Evolutionary conservation across 176 grass and related monocot species (phyloP), one percentile per base, ranked within the genome.

Genomic region (Triticum urartu): DNA sequence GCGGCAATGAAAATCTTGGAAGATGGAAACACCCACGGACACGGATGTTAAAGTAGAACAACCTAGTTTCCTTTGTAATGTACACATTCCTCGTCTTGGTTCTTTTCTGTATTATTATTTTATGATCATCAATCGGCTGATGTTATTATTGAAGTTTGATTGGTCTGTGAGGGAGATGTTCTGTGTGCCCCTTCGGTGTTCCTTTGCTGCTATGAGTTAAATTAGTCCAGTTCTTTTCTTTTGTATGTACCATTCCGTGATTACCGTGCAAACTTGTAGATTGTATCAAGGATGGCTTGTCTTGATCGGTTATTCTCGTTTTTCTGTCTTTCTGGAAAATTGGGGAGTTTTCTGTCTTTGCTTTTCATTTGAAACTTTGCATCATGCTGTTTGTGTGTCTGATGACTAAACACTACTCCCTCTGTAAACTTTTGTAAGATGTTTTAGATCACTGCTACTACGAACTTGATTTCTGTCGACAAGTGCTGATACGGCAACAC

Each of bases 21-120:
- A 38, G 36, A 38, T 38, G 36, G 6, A 38, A 38, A 38, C 36
- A 38, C 36, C 36, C 36, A 38, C 36, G 36, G 36, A 38, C 36
- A 38, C 6, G 36, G 36, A 38, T 38, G 36, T 38, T 38, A 38
- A 38, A 38, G 36, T 38, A 38, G 36, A 38, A 38, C 6, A 38
- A 38, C 36, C 6, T 38, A 38, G 36, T 38, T 38, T 38, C 36
- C 36, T 38, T 38, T 38, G 36, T 38, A 38, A 38, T 7, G 36
- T 38, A 38, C 36, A 38, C 36, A 38, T 38, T 1, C 36, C 6
- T 7, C 36, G 6, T 7, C 7, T 69, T 10, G 62, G 70, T 72
- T 85, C 75, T 80, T 79, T 24, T 56, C 8, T 77, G 74, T 86
- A 83, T 87, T 87, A 68, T 90, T 80, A 13, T 85, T 81, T 72